Percentiles rank a stretch among this genome's conserved stretches.
Evolutionary conservation across 768 basidiomycete species (phyloP).

Genomic region (Paxillus involutus): DNA sequence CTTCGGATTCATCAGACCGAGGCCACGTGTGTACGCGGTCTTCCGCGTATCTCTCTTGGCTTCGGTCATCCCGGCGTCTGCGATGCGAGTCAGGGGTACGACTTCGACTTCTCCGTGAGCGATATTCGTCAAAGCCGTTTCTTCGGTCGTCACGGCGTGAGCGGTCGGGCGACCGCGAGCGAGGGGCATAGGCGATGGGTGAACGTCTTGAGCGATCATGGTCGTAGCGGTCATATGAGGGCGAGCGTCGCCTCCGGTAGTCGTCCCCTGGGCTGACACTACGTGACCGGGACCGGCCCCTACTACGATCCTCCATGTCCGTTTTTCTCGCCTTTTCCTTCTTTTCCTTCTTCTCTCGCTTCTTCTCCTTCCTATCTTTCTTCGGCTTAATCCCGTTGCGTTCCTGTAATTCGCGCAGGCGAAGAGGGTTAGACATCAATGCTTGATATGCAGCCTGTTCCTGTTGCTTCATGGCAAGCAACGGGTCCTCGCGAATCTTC

Average conservation of each 20-base stretch:
- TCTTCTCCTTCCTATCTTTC: conserved; percentile 68
- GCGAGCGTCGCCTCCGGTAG: conserved; percentile 29
- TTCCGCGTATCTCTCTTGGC: neutral
- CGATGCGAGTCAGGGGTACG: conserved; percentile 28
- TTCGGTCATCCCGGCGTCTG: conserved; percentile 11
- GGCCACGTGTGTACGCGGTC: conserved; percentile 41
- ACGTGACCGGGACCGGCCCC: conserved; percentile 30
- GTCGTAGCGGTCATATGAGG: conserved; percentile 28
- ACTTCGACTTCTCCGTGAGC: conserved; percentile 27
- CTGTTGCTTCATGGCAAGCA: conserved; percentile 97
- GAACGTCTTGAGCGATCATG: conserved; percentile 37
- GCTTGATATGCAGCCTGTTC: conserved; percentile 92
- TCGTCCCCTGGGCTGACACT: conserved; percentile 29
- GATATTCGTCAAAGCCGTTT: conserved; percentile 13
- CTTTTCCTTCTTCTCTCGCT: conserved; percentile 44
- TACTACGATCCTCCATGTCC: conserved; percentile 31
- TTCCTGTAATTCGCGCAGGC: conserved; percentile 78
- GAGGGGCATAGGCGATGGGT: conserved; percentile 44
- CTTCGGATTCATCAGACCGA: conserved; percentile 54
- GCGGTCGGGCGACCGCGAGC: conserved; percentile 47
- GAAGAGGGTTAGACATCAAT: conserved; percentile 82
- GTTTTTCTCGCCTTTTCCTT: conserved; percentile 18
- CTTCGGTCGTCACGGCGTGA: conserved; percentile 20
- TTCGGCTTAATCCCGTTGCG: conserved; percentile 79
- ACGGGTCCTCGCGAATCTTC: conserved; percentile 95